phyloP scores from a whole-genome alignment of 345 rosid species.

The Turritis glabra region DNA sequence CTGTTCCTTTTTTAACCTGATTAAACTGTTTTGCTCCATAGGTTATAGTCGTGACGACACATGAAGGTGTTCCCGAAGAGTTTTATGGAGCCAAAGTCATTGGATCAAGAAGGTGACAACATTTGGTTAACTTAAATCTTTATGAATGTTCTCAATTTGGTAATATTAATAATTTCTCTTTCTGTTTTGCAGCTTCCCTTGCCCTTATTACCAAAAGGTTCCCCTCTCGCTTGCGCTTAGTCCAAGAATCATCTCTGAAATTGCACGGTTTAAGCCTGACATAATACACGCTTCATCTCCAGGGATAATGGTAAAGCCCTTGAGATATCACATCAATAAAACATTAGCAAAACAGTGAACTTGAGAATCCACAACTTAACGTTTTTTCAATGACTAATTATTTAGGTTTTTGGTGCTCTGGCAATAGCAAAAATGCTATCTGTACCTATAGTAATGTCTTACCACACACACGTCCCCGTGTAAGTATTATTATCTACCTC shows the following conservation, averaged over 20 bases:
- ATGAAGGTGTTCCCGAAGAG: slow-evolving; percentile 96
- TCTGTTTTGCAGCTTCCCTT: slow-evolving; percentile 72
- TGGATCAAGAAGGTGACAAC: slow-evolving; percentile 77
- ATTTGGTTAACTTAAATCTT: neutral
- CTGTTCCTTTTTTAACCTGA: neutral
- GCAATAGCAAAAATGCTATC: slow-evolving; percentile 76
- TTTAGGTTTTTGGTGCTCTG: slow-evolving; percentile 93
- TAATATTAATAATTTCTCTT: neutral
- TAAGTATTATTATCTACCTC: slow-evolving; percentile 48
- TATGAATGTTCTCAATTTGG: neutral
- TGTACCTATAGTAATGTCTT: slow-evolving; percentile 98
- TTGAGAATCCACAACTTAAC: neutral
- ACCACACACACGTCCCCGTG: slow-evolving; percentile 99
- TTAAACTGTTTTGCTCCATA: slow-evolving; percentile 23
- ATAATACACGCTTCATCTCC: slow-evolving; percentile 99
- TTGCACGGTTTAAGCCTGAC: slow-evolving; percentile 95
- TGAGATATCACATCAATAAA: neutral
- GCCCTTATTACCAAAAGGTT: slow-evolving; percentile 92
- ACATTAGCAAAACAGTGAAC: neutral
- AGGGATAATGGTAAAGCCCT: slow-evolving; percentile 74
- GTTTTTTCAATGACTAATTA: slow-evolving; percentile 4
- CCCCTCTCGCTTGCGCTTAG: slow-evolving; percentile 95
- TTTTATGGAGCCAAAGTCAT: slow-evolving; percentile 95
- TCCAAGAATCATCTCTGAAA: slow-evolving; percentile 96
- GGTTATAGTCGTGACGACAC: slow-evolving; percentile 98